Evolutionary conservation across 2,329 filamentous ascomycete genomes (phyloP), one percentile per base, ranked within the genome.

Genomic region (Hypoxylon sp.): DNA sequence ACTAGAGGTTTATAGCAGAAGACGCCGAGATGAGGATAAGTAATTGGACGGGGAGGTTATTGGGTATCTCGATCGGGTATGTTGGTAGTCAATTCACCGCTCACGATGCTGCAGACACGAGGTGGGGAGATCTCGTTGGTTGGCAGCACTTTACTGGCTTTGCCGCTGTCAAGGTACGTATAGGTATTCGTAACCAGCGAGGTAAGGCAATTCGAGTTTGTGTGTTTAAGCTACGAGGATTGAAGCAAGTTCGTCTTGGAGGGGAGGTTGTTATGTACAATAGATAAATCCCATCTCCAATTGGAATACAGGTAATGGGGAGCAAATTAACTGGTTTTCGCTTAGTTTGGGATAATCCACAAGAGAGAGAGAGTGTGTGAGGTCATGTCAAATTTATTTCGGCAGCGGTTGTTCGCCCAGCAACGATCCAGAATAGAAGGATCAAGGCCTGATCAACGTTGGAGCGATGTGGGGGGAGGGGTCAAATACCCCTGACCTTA

Each of bases 361-460:
- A 35, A 19, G 48, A 47, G 19, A 22, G 13, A 33, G 8, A 48
- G 19, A 22, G 19, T 22, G 19, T 9, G 55, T 59, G 19, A 59
- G n/a, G 67, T 70, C 57, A 70, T 70, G 67, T 70, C 64, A 70
- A 65, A 54, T 44, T 62, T 65, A 59, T 62, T 63, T 67, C 65
- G 65, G 37, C 46, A 61, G 53, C 64, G 51, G 60, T 67, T 70
- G 67, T 70, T 70, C 67, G 67, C 67, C 67, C 67, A 70, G 67
- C 67, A 70, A 70, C 67, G 39, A 50, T 10, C 35, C 52, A 24
- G 6, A 8, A 8, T 31, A 31, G 29, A 31, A n/a, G 48, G 22
- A 19, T 24, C 17, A 63, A 14, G 39, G 26, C 17, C 19, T 39
- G 24, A 31, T 31, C 59, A 42, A 48, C 54, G 14, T 46, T 48